Base-by-base conservation (phyloP, 768 basidiomycete species). In the Russula compacta region DNA sequence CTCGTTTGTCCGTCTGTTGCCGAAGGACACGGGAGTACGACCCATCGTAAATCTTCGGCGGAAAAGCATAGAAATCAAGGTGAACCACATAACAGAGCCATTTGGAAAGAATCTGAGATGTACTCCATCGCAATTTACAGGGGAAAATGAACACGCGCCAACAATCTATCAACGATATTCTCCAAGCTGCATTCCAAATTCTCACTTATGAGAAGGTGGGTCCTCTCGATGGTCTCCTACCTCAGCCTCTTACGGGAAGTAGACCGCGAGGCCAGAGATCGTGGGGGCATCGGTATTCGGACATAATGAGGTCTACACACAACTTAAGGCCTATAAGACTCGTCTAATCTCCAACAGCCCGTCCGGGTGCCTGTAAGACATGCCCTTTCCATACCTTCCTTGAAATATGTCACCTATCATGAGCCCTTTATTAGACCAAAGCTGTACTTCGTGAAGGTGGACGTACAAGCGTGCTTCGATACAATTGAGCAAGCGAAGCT, bases 381-480 rank as follows among this genome's bases (percentile, higher is more conserved):
- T 43, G 7, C 12, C 19, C 6, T 43, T 19, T 29, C 29, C n/a
- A 42, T 6, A 8, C 35, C 39, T 15, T 35, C 7, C 51, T 8
- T 10, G 32, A 10, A 36, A 44, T 35, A 38, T 21, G 38, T 38
- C n/a, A 21, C 35, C 33, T 15, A 56, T 47, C 19, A 51, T 32
- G 35, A 19, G 29, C 39, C n/a, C 42, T 4, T 4, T 10, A 32
- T 7, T 54, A 95, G 95, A 40, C 92, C 95, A 0, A 84, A 84
- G 64, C 73, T 98, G 6, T 98, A 94, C 72, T 95, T 99, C 67
- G 95, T 94, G 53, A 99, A 99, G 72, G 83, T 97, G 29, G 97
- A 99, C 69, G 93, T 98, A 17, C 88, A 88, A 63, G 87, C 95
- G 7, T 97, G 94, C 67, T 99, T 98, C 76, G 97, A 99, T 73